These are phyloP conservation scores for Entoloma clypeatum DNA, from an alignment of 1,284 basidiomycete species.

Conservation along the genomic window DNA sequence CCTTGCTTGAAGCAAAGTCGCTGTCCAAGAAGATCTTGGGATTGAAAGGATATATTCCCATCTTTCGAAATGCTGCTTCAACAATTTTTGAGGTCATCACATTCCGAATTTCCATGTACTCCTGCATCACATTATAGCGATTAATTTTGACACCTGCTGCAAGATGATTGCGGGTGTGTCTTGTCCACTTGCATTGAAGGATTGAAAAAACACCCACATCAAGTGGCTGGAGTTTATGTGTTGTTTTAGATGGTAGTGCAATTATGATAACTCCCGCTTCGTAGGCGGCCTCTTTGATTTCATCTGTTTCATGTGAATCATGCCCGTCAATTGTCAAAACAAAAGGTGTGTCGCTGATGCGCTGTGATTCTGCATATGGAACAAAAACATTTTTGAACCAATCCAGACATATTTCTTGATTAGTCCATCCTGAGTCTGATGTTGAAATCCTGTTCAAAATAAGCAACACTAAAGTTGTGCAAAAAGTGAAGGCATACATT, in stretches of 20 bases:
- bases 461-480: too few relatives aligned
- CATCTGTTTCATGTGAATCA: constrained; percentile 19
- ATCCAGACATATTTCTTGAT: constrained; percentile 10
- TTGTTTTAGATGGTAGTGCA: constrained; percentile 21
- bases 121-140: constrained; percentile 19
- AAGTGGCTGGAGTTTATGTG: constrained; percentile 23
- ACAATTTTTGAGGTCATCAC: constrained; percentile 14
- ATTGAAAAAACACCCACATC: constrained; percentile 23
- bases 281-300: constrained; percentile 10
- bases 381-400: constrained; percentile 22
- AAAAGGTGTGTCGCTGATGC: constrained; percentile 17
- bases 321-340: constrained; percentile 22
- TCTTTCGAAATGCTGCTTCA: constrained; percentile 18
- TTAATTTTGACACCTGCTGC: constrained; percentile 17
- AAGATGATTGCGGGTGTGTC: too few relatives aligned
- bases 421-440: constrained; percentile 20
- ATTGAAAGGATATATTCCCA: constrained; percentile 23
- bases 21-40: constrained; percentile 17
- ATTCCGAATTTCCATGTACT: constrained; percentile 9
- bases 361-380: constrained; percentile 12
- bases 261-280: constrained; percentile 16
- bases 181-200: too few relatives aligned
- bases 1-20: constrained; percentile 21
- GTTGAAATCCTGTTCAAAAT: too few relatives aligned
- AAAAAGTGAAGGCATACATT: too few relatives aligned